Conservation (phyloP, 306 rosid species). For the Benincasa hispida region DNA sequence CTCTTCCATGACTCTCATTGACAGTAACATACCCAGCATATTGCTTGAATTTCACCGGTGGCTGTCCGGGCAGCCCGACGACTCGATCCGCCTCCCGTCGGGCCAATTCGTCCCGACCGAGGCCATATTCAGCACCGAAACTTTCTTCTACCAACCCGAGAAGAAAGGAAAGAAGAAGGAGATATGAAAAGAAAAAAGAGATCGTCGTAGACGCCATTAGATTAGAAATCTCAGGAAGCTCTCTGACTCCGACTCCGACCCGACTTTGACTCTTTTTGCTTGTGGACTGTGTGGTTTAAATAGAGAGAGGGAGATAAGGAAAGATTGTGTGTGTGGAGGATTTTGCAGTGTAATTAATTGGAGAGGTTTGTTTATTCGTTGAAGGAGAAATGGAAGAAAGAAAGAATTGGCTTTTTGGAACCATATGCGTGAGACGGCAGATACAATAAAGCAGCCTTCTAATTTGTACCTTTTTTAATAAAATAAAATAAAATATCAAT, state of each 20-base stretch:
- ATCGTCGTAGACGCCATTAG: conserved; percentile 12
- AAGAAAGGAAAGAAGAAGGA: conserved; percentile 11
- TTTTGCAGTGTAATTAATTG: not conserved
- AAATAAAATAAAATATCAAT: too few relatives aligned
- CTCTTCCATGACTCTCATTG: conserved; percentile 60
- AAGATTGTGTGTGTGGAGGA: too few relatives aligned
- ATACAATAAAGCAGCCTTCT: not conserved
- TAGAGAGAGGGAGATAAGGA: conserved; percentile 6
- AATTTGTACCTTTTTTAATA: not conserved
- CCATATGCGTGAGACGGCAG: not conserved
- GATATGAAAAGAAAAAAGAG: not conserved
- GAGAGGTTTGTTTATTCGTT: too few relatives aligned
- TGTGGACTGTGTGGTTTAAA: conserved; percentile 4
- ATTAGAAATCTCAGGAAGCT: too few relatives aligned
- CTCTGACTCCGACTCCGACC: not conserved
- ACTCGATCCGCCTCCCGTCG: conserved; percentile 50
- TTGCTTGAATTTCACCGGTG: conserved; percentile 52
- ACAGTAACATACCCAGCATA: conserved; percentile 66
- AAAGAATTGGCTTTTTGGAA: not conserved
- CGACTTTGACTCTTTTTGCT: not conserved
- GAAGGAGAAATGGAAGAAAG: not conserved
- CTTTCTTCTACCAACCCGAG: not conserved
- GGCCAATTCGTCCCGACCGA: conserved; percentile 1
- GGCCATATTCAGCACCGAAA: not conserved
- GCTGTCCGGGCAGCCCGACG: conserved; percentile 51